Evolutionary conservation across 225 moss, liverwort and hornwort genomes (phyloP).

Genomic region (Pseudoscleropodium purum): DNA sequence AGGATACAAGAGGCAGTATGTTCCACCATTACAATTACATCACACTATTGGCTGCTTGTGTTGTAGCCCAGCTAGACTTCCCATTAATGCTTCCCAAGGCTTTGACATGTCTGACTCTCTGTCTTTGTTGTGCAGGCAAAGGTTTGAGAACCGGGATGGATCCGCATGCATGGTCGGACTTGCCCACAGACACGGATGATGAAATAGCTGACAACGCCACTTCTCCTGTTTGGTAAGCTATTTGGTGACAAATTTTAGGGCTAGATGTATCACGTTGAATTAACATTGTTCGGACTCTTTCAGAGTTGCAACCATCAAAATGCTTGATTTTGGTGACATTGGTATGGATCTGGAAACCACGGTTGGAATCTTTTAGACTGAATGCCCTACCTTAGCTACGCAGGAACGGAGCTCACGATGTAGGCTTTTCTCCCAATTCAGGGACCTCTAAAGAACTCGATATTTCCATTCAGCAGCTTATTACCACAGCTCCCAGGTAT

Average conservation of each 20-base stretch:
- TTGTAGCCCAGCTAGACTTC: background rate
- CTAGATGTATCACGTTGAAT: background rate
- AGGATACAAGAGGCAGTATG: conserved; percentile 29
- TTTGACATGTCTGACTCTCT: background rate
- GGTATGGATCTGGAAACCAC: background rate
- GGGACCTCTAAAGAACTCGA: background rate
- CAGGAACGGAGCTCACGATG: conserved; percentile 12
- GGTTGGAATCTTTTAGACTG: background rate
- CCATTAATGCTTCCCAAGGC: background rate
- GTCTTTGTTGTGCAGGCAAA: conserved; percentile 12
- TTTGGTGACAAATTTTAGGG: background rate
- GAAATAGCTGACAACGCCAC: conserved; percentile 17
- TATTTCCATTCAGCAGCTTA: background rate
- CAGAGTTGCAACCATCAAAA: background rate
- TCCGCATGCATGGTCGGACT: conserved; percentile 43
- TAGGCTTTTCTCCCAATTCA: background rate
- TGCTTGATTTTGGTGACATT: background rate
- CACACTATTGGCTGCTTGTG: background rate
- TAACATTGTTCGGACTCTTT: background rate
- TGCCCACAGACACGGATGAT: conserved; percentile 43
- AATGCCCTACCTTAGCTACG: background rate
- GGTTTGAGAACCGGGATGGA: conserved; percentile 18
- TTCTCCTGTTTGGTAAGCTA: conserved; percentile 33
- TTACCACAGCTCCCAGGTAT: conserved; percentile 15
- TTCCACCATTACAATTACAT: background rate